Conservation (phyloP, 805 yeast species). For the Nakazawaea holstii region DNA sequence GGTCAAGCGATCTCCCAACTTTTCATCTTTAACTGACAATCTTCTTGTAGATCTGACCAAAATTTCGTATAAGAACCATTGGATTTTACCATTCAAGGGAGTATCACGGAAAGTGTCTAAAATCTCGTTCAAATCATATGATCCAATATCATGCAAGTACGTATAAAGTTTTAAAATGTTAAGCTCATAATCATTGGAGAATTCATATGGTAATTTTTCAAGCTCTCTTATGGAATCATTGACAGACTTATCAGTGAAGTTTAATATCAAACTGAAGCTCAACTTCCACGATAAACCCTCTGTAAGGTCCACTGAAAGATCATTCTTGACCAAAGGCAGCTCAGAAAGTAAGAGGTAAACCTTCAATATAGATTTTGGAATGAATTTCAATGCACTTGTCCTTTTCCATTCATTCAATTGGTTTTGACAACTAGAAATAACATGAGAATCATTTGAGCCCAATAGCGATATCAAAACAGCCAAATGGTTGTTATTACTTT, state of each 20-base stretch:
- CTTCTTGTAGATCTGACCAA: slow-evolving; percentile 14
- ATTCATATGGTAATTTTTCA: slow-evolving; percentile 4
- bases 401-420: slow-evolving; percentile 68
- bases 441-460: slow-evolving; percentile 64
- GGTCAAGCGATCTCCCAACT: slow-evolving; percentile 16
- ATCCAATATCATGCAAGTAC: slow-evolving; percentile 13
- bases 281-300: slow-evolving; percentile 62
- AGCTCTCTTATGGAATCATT: slow-evolving; percentile 14
- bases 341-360: slow-evolving; percentile 65
- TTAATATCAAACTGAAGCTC: slow-evolving; percentile 51
- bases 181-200: slow-evolving; percentile 17
- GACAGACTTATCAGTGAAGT: slow-evolving; percentile 26
- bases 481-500: slow-evolving; percentile 62
- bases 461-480: slow-evolving; percentile 63
- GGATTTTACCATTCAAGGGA: slow-evolving; percentile 4
- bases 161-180: slow-evolving; percentile 25
- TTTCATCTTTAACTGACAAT: slow-evolving; percentile 10
- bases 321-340: slow-evolving; percentile 24
- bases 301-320: slow-evolving; percentile 28
- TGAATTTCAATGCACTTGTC: slow-evolving; percentile 31
- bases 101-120: slow-evolving; percentile 2
- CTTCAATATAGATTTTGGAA: slow-evolving; percentile 51
- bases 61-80: slow-evolving; percentile 15
- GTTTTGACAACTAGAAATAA: slow-evolving; percentile 45
- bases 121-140: slow-evolving; percentile 3